Evolutionary conservation across 768 basidiomycete species (phyloP).

Genomic region (Termitomyces sp.): DNA sequence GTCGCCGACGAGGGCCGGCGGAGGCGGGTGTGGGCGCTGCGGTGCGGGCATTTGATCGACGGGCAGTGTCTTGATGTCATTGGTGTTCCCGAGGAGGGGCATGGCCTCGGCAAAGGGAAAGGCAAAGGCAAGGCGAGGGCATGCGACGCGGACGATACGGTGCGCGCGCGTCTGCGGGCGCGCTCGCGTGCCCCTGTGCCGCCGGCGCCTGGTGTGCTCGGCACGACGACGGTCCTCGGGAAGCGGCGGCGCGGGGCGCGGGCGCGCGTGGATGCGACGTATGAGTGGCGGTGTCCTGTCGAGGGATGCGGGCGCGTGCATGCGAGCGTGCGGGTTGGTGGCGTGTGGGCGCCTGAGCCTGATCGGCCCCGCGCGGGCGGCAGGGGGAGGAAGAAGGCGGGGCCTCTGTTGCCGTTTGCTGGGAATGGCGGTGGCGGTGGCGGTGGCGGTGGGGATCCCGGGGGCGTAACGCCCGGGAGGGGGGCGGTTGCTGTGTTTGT

Average conservation of each 20-base stretch:
- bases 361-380: not conserved
- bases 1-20: constrained; percentile 36
- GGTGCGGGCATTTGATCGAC: constrained; percentile 77
- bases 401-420: no score
- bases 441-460: not conserved
- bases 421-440: no score
- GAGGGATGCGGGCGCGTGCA: constrained; percentile 48
- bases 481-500: constrained; percentile 42
- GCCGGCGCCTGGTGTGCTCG: not conserved
- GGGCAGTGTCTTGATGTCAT: constrained; percentile 66
- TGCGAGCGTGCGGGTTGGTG: constrained; percentile 50
- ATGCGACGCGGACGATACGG: constrained; percentile 26
- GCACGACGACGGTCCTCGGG: constrained; percentile 5
- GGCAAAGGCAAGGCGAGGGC: constrained; percentile 1
- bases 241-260: constrained; percentile 22
- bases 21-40: constrained; percentile 60
- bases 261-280: constrained; percentile 39
- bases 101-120: not conserved
- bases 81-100: constrained; percentile 24
- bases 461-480: constrained; percentile 17
- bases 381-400: constrained; percentile 10
- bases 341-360: constrained; percentile 54
- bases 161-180: constrained; percentile 61
- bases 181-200: constrained; percentile 27
- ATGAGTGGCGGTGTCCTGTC: constrained; percentile 65